phyloP scores from a whole-genome alignment of 208 protist genomes.

The Endotrypanum monterogeii region DNA sequence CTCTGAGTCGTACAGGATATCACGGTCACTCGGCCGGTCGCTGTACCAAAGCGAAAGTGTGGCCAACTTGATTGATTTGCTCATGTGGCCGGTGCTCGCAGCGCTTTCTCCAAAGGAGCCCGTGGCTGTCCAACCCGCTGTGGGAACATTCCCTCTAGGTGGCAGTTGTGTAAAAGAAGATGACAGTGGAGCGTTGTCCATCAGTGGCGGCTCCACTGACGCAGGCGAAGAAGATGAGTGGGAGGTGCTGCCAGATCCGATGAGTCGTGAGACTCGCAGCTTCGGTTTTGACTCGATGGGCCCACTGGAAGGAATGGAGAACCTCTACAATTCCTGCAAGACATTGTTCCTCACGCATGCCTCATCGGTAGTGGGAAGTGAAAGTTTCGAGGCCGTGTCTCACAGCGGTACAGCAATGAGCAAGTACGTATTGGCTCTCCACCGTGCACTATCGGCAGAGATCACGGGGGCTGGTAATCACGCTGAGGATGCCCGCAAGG shows the following conservation, averaged over 20 bases:
- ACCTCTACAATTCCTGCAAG: constrained; percentile 50
- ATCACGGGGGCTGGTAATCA: constrained; percentile 38
- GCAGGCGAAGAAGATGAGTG: constrained; percentile 35
- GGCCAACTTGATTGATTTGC: constrained; percentile 44
- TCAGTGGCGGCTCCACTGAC: constrained; percentile 1
- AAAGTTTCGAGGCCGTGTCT: constrained; percentile 23
- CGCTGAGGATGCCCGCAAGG: constrained; percentile 41
- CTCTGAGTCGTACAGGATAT: constrained; percentile 30
- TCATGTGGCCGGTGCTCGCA: constrained; percentile 52
- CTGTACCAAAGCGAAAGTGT: constrained; percentile 44
- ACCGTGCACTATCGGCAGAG: constrained; percentile 45
- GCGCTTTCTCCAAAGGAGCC: constrained; percentile 15
- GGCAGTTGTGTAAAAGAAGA: neutral
- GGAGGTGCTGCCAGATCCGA: constrained; percentile 33
- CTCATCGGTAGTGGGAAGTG: constrained; percentile 18
- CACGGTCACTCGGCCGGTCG: constrained; percentile 35
- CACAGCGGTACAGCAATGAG: constrained; percentile 34
- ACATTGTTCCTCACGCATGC: constrained; percentile 47
- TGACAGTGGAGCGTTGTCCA: neutral
- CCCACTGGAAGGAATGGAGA: constrained; percentile 36
- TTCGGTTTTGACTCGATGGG: constrained; percentile 46
- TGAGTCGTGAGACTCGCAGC: constrained; percentile 33
- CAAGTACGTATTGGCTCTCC: constrained; percentile 61
- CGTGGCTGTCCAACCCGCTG: neutral
- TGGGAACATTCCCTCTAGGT: neutral